Conservation (phyloP, 441 rosid species). For the Hura crepitans region DNA sequence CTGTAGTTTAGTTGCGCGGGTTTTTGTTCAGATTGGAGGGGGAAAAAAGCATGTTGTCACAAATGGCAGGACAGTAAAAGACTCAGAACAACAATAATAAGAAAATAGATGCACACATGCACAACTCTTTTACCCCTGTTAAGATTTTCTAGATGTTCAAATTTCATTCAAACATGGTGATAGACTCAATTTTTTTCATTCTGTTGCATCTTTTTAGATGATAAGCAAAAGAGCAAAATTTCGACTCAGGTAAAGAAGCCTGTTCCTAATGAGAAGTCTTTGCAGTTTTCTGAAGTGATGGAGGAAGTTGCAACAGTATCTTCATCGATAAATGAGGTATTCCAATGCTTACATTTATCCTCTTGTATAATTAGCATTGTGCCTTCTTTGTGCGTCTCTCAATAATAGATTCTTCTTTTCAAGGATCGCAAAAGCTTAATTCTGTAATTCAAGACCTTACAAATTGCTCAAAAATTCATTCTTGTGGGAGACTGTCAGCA, state of each 20-base stretch:
- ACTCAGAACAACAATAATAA: not conserved
- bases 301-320: slow-evolving; percentile 22
- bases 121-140: not conserved
- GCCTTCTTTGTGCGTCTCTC: not conserved
- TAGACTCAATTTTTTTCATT: slow-evolving; percentile 7
- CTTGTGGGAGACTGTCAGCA: not conserved
- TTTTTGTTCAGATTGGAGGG: too few species aligned
- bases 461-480: not conserved
- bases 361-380: too few species aligned
- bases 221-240: slow-evolving; percentile 21
- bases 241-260: slow-evolving; percentile 22
- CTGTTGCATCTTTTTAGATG: slow-evolving; percentile 29
- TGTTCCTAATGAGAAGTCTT: slow-evolving; percentile 26
- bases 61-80: not conserved
- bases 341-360: not conserved
- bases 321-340: slow-evolving; percentile 39
- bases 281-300: slow-evolving; percentile 27
- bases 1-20: not conserved
- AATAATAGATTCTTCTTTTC: not conserved
- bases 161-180: slow-evolving; percentile 15
- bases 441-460: not conserved
- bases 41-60: not conserved
- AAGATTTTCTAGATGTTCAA: not conserved
- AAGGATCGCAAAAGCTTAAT: not conserved
- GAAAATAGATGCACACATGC: not conserved